Base-by-base conservation (phyloP, 129 eudicot genomes). In the Artemisia annua region DNA sequence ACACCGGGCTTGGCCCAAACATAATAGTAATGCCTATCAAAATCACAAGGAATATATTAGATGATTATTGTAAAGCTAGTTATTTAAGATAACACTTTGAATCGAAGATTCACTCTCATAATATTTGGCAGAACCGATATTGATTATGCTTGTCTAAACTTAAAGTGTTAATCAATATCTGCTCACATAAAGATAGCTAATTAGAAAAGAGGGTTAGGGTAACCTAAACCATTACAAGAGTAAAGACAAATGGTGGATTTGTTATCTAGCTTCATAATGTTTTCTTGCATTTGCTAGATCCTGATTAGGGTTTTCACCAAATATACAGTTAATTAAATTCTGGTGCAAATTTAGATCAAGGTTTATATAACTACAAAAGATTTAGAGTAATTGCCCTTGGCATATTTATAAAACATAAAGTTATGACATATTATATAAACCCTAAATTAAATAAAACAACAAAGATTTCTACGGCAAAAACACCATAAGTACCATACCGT, bases 241-340 rank as follows among this genome's bases (percentile, higher is more conserved):
- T 61, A 73, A 62, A 56, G 11, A 55, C 19, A 54, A 65, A 66
- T 35, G 65, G n/a, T 66, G 73, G 53, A 52, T 52, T 64, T 63
- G 71, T 52, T 52, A 43, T 19, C 54, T 63, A 28, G 32, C 32
- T 28, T 63, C 55, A 35, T 16, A 64, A 13, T 54, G 66, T 68
- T 68, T 68, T 68, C 74, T 77, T 61, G 76, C 81, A 61, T 77
- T 61, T 69, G 64, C 20, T 14, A 28, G 26, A 49, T 59, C 19
- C 22, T 67, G 44, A 58, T 68, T 76, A 76, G 80, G 80, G 73
- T 75, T 56, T 56, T 16, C 24, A 14, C 22, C 75, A 12, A 11
- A 59, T 16, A 24, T 15, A 71, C 16, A 16, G 6, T 50, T 49
- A 24, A 52, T 52, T 28, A 30, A 6, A n/a, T 7, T 54, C 17